Evolutionary conservation across 345 rosid genomes (phyloP).

Genomic region (Gossypium ekmanianum): DNA sequence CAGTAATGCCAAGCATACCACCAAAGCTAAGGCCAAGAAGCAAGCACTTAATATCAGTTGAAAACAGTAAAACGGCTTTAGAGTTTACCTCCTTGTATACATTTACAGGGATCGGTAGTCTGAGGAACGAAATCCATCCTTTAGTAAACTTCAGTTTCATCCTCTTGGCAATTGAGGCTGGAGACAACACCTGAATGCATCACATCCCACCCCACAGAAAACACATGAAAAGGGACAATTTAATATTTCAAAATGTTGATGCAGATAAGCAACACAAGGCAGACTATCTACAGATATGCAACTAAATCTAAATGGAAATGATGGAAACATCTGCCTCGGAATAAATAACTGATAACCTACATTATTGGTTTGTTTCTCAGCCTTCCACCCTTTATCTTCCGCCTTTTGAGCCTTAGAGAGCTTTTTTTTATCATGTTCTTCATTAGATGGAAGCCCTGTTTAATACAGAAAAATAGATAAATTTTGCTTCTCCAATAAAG

Average conservation of each 20-base stretch:
- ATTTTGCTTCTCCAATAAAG: background rate
- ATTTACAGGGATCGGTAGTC: constrained; percentile 76
- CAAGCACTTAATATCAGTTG: background rate
- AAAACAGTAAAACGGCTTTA: background rate
- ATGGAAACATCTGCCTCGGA: background rate
- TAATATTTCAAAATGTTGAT: constrained; percentile 3
- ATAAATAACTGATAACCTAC: constrained; percentile 35
- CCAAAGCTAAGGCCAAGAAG: background rate
- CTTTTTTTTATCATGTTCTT: constrained; percentile 8
- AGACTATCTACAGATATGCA: background rate
- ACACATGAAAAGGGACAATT: background rate
- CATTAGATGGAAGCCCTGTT: constrained; percentile 23
- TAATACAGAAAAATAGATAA: background rate
- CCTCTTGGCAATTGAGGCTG: constrained; percentile 55
- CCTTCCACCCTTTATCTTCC: constrained; percentile 35
- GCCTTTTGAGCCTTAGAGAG: constrained; percentile 21
- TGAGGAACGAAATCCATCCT: constrained; percentile 90
- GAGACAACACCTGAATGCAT: constrained; percentile 51
- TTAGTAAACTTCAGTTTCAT: constrained; percentile 85
- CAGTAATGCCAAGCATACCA: background rate
- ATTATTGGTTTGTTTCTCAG: constrained; percentile 31
- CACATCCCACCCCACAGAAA: background rate
- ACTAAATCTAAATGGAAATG: background rate
- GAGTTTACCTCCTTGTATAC: constrained; percentile 80
- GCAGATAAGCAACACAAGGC: background rate